Base-by-base conservation (phyloP, 1,139 yeast genomes). In the Yamadazyma mexicana region DNA sequence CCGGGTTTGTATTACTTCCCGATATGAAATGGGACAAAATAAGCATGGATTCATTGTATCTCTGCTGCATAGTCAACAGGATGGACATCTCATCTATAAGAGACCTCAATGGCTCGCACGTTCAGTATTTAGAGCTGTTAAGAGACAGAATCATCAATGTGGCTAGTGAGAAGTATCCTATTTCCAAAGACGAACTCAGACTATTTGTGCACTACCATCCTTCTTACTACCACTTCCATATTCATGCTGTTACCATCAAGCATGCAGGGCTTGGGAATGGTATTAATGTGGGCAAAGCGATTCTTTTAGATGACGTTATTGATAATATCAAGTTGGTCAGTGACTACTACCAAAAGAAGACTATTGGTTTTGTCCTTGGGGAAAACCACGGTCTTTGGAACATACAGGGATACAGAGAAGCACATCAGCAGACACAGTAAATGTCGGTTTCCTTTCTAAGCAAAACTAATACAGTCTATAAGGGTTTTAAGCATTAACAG, bases 21-120 rank as follows among this genome's bases (percentile, higher is more conserved):
- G 92, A 83, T 56, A 87, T 88, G 88, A 91, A 91, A 59, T 92
- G 99, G 99, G 97, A 92, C 58, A 81, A 87, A 9, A 64, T 74
- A 37, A 81, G 79, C 34, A 48, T 85, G 58, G 87, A 80, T 17
- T 64, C 91, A 2, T 63, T 94, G 44, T 91, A 92, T 55, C 64
- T 91, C 50, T 81, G 88, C 37, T 85, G 88, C 9, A 83, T 94
- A 45, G 94, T 85, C 4, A 78, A 78, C 45, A 66, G 95, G 39
- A 70, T 64, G 2, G 92, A 86, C 45, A 75, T 92, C n/a, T 66
- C 83, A 0, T 78, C 92, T 1, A 55, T 94, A 1, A 74, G 98
- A 51, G 98, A 91, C 55, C 67, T 92, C 48, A 77, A 71, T 38
- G 71, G 66, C 1, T 40, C 56, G 1, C 95, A 91, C 54, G 55